These are phyloP conservation scores for Arctium minus DNA, from an alignment of 129 eudicot genomes.

Conservation along the genomic window DNA sequence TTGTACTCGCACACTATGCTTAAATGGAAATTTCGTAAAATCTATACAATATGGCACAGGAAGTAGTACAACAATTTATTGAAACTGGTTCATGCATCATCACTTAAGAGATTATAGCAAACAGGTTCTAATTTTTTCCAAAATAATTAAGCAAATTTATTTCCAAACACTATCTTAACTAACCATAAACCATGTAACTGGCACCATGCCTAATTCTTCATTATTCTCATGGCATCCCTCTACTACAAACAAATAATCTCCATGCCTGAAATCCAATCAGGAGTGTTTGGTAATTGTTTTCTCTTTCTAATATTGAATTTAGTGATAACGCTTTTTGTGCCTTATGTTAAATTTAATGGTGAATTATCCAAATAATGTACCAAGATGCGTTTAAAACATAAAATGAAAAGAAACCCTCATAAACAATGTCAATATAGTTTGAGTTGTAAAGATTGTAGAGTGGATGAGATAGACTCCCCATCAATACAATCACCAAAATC, in stretches of 20 bases:
- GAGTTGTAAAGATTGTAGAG: neutral
- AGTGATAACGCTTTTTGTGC: neutral
- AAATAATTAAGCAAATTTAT: neutral
- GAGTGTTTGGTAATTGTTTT: neutral
- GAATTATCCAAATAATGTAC: neutral
- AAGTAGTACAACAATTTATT: neutral
- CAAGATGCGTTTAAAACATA: neutral
- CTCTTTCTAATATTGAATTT: neutral
- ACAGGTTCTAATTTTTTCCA: neutral
- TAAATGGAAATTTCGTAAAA: neutral
- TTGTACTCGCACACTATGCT: neutral
- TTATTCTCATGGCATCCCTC: neutral
- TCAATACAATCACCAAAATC: neutral
- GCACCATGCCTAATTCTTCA: neutral
- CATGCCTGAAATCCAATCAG: neutral
- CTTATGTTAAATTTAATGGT: neutral
- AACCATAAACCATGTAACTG: neutral
- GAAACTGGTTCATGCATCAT: neutral
- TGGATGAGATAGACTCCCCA: neutral
- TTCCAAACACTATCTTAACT: neutral
- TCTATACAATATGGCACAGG: neutral
- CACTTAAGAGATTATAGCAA: neutral
- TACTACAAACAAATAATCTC: neutral
- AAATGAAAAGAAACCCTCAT: neutral
- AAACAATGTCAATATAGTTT: neutral